Conservation (phyloP, 202 grass and related monocot species). For the Dendrocalamus latiflorus region DNA sequence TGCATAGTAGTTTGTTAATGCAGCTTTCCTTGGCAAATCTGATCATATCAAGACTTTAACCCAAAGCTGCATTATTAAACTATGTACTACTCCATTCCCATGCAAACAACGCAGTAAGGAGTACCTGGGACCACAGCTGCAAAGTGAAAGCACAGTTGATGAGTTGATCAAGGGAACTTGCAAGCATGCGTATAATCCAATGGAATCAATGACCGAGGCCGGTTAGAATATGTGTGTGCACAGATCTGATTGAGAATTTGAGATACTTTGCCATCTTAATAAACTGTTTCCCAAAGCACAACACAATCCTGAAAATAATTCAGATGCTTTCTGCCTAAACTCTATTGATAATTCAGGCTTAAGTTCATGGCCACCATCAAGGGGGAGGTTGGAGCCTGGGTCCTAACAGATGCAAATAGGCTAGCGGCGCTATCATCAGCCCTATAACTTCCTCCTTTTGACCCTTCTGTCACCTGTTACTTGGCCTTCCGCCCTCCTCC, state of each 20-base stretch:
- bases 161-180: neutral
- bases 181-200: neutral
- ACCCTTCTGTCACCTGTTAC: too few relatives aligned
- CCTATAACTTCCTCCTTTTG: too few relatives aligned
- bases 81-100: neutral
- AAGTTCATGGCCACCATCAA: neutral
- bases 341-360: neutral
- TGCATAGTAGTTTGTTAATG: neutral
- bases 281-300: conserved; percentile 6
- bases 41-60: conserved; percentile 16
- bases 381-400: too few relatives aligned
- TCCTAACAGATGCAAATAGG: too few relatives aligned
- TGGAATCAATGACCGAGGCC: neutral
- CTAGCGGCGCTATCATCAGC: too few relatives aligned
- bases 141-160: neutral
- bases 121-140: neutral
- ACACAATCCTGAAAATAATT: conserved; percentile 1
- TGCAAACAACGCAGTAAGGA: neutral
- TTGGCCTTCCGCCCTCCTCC: too few relatives aligned
- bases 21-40: neutral
- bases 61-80: conserved; percentile 5
- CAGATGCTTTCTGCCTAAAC: conserved; percentile 22
- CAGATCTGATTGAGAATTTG: neutral
- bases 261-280: neutral
- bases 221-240: neutral